phyloP scores from a whole-genome alignment of 2,329 filamentous ascomycete genomes.

The Diaporthe capsici region DNA sequence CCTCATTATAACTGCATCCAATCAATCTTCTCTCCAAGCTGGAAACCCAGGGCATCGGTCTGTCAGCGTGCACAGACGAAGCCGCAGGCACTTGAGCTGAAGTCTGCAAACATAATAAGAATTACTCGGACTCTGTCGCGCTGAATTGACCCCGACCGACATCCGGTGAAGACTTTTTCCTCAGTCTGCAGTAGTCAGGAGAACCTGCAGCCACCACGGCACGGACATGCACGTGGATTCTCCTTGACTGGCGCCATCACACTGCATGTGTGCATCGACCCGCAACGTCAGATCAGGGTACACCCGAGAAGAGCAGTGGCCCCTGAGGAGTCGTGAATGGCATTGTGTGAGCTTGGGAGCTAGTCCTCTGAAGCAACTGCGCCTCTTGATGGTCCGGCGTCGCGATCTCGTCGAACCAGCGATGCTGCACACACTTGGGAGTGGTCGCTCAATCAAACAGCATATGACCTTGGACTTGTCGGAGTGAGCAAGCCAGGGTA shows the following conservation, averaged over 20 bases:
- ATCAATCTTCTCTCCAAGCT: background rate
- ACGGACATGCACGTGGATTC: background rate
- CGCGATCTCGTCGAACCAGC: background rate
- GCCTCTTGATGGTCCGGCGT: slow-evolving; percentile 12
- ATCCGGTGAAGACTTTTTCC: slow-evolving; percentile 16
- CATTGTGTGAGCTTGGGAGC: background rate
- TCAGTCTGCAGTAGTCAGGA: slow-evolving; percentile 23
- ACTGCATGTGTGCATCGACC: slow-evolving; percentile 8
- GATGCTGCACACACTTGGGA: background rate
- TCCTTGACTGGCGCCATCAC: slow-evolving; percentile 20
- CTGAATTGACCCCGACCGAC: background rate
- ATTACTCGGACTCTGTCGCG: background rate
- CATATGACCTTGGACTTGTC: background rate
- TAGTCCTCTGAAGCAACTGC: slow-evolving; percentile 10
- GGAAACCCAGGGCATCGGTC: background rate
- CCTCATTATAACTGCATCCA: background rate
- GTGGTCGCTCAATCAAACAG: background rate
- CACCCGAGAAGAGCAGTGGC: background rate
- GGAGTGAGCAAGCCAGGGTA: background rate
- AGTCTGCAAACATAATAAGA: background rate
- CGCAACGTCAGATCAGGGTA: slow-evolving; percentile 2
- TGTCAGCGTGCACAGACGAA: background rate
- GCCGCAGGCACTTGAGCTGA: background rate
- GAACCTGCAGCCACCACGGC: slow-evolving; percentile 9
- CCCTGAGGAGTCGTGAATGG: no score